Evolutionary conservation across 495 filamentous ascomycete species (phyloP).

Genomic region (Penicillium antarcticum): DNA sequence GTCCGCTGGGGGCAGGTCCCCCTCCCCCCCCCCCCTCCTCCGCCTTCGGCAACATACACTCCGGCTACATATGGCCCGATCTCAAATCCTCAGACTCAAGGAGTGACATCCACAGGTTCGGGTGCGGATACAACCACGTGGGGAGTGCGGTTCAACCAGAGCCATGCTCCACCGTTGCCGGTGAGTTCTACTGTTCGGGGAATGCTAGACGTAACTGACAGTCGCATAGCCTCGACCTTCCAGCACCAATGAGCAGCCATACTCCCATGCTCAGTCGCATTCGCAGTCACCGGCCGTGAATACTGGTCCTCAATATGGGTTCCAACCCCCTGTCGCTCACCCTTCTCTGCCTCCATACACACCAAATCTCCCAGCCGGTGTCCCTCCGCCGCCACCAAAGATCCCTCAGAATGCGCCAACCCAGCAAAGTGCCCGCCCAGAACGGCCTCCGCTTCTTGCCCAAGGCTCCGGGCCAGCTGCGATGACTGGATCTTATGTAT

Average conservation of each 20-base stretch:
- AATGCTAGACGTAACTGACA: neutral
- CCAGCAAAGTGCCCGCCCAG: conserved; percentile 13
- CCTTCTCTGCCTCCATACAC: conserved; percentile 25
- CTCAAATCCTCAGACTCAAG: conserved; percentile 20
- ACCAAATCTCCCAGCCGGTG: conserved; percentile 20
- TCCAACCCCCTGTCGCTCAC: conserved; percentile 15
- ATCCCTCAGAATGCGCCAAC: conserved; percentile 29
- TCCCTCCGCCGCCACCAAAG: conserved; percentile 43
- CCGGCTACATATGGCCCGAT: conserved; percentile 41
- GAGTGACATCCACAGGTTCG: conserved; percentile 20
- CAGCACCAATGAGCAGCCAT: conserved; percentile 28
- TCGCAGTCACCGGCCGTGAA: conserved; percentile 12
- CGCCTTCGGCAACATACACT: conserved; percentile 28
- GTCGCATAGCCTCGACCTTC: conserved; percentile 37
- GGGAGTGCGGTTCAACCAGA: conserved; percentile 46
- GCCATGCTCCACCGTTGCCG: conserved; percentile 40
- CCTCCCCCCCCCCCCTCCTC: conserved; percentile 24
- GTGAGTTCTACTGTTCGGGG: conserved; percentile 26
- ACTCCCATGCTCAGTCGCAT: conserved; percentile 17
- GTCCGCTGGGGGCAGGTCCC: conserved; percentile 6
- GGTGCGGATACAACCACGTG: conserved; percentile 36
- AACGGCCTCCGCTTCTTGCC: conserved; percentile 16
- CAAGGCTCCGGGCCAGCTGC: conserved; percentile 18
- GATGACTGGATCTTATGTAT: conserved; percentile 16
- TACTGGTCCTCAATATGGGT: conserved; percentile 10